Percentiles rank a stretch among this genome's conserved stretches.
Conservation (phyloP, 345 rosid species). For the Toxicodendron radicans region DNA sequence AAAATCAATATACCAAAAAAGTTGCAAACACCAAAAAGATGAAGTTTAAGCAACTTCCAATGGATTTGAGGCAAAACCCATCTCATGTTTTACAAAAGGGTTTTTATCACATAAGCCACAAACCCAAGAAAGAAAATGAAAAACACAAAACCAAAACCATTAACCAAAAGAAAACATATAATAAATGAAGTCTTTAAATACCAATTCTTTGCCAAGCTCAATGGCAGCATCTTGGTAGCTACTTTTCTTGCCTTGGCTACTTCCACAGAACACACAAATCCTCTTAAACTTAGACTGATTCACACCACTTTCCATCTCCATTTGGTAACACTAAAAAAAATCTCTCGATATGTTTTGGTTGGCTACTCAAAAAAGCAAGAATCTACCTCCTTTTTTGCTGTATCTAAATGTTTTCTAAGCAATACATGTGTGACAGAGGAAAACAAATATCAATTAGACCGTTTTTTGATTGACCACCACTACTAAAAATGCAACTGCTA, state of each 20-base stretch:
- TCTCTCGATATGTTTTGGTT: not conserved
- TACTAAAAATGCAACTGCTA: not conserved
- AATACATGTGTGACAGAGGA: conserved; percentile 4
- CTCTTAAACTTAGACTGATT: conserved; percentile 61
- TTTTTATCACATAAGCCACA: conserved; percentile 11
- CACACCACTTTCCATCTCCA: conserved; percentile 50
- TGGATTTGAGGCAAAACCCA: conserved; percentile 13
- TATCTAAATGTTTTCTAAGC: conserved; percentile 23
- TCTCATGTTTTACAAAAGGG: conserved; percentile 1
- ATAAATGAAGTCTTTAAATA: conserved; percentile 24
- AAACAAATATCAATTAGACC: conserved; percentile 21
- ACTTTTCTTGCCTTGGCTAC: conserved; percentile 81
- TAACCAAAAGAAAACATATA: conserved; percentile 7
- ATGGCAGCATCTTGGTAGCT: conserved; percentile 91
- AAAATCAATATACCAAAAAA: conserved; percentile 21
- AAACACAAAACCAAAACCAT: conserved; percentile 13
- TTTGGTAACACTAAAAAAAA: conserved; percentile 15
- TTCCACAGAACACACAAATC: conserved; percentile 88
- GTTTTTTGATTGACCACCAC: conserved; percentile 20
- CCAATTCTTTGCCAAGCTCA: conserved; percentile 84
- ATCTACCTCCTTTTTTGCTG: conserved; percentile 9
- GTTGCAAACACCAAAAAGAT: conserved; percentile 12
- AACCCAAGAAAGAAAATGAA: not conserved
- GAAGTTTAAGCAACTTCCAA: conserved; percentile 4
- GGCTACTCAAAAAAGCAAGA: conserved; percentile 16